Evolutionary conservation across 169 alveolate species (phyloP), one percentile per base, ranked within the genome.

Genomic region (Plasmodium gonderi): DNA sequence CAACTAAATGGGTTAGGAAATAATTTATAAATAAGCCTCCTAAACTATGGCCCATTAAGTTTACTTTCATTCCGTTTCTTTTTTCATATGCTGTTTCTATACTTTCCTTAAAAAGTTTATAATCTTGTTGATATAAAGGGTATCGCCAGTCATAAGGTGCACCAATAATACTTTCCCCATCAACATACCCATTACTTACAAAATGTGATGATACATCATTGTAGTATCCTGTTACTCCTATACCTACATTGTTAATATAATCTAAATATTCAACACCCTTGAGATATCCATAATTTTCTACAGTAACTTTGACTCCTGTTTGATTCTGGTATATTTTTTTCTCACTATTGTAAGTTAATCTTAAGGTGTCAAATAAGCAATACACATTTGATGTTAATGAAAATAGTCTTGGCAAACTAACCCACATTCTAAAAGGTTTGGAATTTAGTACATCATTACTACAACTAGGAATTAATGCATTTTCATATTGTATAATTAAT

Each of bases 121-220:
- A 82, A 42, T 82, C 60, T 69, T 82, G 92, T 47, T 82, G 92
- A 38, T 44, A 14, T 40, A 82, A 49, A 11, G 92, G 92, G 40
- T 68, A 82, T 69, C 92, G 75, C 92, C 92, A 82, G 36, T 82
- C 92, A 60, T 82, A 82, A 14, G 92, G 92, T 14, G 92, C 92
- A 68, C 92, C 81, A 0, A 82, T 44, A 14, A 82, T 82, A 26
- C 81, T 72, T 45, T 82, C 76, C 42, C 92, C 92, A 31, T 82
- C 82, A 12, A 82, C 54, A 45, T 82, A 82, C 1, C 76, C 92
- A 17, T 82, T 68, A n/a, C 67, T 17, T 11, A 49, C n/a, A 82
- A 69, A 82, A 14, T 82, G 69, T 36, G 67, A 31, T 31, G 77
- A 38, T 44, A 82, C 12, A 17, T 49, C 47, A 54, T 72, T n/a